Conservation (phyloP, 306 rosid genomes). For the Quercus suber region DNA sequence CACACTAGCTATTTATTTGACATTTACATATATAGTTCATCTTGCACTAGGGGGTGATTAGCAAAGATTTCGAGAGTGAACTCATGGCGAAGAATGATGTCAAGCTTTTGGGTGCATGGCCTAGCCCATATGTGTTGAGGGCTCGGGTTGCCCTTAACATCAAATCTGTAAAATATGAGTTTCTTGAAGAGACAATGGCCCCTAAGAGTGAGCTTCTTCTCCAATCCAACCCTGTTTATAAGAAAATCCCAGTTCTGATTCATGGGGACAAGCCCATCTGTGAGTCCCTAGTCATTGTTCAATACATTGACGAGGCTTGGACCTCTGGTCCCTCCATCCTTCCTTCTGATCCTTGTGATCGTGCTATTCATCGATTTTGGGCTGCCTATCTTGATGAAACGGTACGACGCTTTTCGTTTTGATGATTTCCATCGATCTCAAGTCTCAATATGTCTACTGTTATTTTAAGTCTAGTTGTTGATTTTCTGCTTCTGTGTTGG, state of each 20-base stretch:
- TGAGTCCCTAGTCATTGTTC: conserved; percentile 52
- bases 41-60: no score
- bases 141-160: conserved; percentile 41
- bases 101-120: conserved; percentile 55
- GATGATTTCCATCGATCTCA: background rate
- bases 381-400: conserved; percentile 47
- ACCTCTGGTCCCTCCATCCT: conserved; percentile 39
- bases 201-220: conserved; percentile 53
- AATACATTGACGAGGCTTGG: conserved; percentile 53
- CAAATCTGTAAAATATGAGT: conserved; percentile 42
- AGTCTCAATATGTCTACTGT: no score
- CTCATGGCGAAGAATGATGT: conserved; percentile 35
- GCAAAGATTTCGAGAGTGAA: no score
- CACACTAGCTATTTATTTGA: no score
- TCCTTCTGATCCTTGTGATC: conserved; percentile 51
- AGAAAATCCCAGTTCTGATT: conserved; percentile 59
- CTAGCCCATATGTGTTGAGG: conserved; percentile 45
- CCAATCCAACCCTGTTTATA: conserved; percentile 52
- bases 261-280: conserved; percentile 45
- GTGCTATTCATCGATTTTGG: conserved; percentile 65
- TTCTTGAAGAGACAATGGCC: conserved; percentile 27
- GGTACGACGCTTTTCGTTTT: conserved; percentile 17
- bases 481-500: background rate
- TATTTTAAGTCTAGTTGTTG: no score
- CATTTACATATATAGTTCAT: no score